Percentiles rank a stretch among this genome's conserved stretches.
Evolutionary conservation across 2,329 filamentous ascomycete genomes (phyloP).

Genomic region (Emergomyces orientalis): DNA sequence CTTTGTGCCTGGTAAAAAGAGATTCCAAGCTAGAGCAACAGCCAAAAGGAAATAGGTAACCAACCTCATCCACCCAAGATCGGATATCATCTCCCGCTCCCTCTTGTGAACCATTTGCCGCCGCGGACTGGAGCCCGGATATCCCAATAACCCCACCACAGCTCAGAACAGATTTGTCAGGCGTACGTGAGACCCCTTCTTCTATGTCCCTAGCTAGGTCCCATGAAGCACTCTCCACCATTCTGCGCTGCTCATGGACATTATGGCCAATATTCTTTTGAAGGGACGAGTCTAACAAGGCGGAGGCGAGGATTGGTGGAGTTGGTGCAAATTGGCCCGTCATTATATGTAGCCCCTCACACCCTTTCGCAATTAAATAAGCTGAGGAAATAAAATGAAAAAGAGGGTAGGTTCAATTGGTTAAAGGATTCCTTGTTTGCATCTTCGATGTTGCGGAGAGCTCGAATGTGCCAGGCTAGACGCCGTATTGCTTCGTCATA

Average conservation of each 20-base stretch:
- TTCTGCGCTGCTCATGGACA: background rate
- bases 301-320: slow-evolving; percentile 13
- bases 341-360: background rate
- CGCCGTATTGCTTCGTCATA: background rate
- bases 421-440: background rate
- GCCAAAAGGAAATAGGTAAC: background rate
- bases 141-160: slow-evolving; percentile 14
- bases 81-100: slow-evolving; percentile 4
- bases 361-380: background rate
- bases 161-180: slow-evolving; percentile 9
- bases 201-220: slow-evolving; percentile 8
- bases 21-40: background rate
- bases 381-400: background rate
- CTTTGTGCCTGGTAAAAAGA: background rate
- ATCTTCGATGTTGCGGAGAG: background rate
- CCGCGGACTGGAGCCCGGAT: slow-evolving; percentile 8
- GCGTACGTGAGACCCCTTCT: slow-evolving; percentile 3
- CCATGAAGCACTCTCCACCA: background rate
- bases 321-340: slow-evolving; percentile 3
- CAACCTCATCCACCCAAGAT: slow-evolving; percentile 5
- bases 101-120: background rate
- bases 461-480: background rate
- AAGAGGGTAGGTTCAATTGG: background rate
- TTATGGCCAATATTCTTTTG: background rate
- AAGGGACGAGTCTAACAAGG: slow-evolving; percentile 8